Conservation (phyloP, 331 rosid species). For the Pyracantha coccinea region DNA sequence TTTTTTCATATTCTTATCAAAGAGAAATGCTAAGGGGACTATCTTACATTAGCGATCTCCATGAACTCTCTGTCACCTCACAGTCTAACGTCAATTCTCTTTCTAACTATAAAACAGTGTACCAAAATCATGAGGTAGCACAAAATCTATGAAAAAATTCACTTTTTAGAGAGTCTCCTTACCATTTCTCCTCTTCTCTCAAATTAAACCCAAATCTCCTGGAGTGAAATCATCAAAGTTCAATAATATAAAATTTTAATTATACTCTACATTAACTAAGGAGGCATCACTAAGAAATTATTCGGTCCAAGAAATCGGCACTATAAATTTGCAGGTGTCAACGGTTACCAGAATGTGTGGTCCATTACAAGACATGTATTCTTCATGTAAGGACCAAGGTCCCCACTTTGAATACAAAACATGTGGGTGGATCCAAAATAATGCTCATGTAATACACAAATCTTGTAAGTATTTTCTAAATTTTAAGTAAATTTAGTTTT, state of each 20-base stretch:
- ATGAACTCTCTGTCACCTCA: no score
- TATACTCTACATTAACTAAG: background rate
- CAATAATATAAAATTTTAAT: background rate
- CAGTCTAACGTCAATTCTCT: fast-evolving
- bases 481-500: no score
- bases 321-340: constrained; percentile 30
- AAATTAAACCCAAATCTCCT: background rate
- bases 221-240: background rate
- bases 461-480: no score
- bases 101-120: no score
- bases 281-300: constrained; percentile 11
- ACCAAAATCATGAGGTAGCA: no score
- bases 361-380: constrained; percentile 36
- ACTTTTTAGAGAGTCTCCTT: no score
- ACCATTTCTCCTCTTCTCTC: background rate
- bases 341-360: constrained; percentile 28
- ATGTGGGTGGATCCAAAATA: background rate
- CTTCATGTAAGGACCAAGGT: constrained; percentile 27
- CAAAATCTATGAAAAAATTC: no score
- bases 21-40: no score
- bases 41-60: no score
- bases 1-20: no score
- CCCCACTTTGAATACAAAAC: constrained; percentile 29
- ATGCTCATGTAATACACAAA: background rate
- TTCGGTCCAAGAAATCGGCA: constrained; percentile 49